Conservation (phyloP, 495 filamentous ascomycete species). For the Collariella sp. region DNA sequence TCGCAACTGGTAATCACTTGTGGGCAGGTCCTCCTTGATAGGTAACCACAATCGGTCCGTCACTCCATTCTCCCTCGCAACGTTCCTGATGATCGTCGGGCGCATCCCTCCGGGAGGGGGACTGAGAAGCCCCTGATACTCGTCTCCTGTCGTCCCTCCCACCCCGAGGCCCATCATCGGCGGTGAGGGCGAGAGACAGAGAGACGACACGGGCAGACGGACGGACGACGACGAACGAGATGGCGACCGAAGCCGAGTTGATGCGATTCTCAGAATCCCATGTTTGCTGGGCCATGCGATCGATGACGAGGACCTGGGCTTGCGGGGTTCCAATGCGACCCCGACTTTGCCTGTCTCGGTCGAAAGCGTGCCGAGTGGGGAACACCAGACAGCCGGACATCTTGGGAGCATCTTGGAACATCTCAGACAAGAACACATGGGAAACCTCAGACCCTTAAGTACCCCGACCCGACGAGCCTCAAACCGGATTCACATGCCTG, state of each 20-base stretch:
- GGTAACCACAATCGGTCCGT: conserved; percentile 3
- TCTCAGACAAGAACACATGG: background rate
- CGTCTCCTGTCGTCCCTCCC: no score
- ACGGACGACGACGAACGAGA: no score
- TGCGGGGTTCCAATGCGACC: background rate
- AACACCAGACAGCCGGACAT: background rate
- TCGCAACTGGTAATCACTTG: conserved; percentile 10
- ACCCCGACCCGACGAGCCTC: background rate
- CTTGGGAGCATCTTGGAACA: background rate
- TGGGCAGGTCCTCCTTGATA: background rate
- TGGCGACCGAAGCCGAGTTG: no score
- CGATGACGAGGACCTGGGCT: no score
- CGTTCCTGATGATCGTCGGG: background rate
- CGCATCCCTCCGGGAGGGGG: background rate
- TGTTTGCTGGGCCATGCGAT: background rate
- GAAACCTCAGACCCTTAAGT: background rate
- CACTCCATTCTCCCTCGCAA: background rate
- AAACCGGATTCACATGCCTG: background rate
- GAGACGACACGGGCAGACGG: no score
- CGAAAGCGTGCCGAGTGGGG: background rate
- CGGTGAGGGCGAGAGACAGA: no score
- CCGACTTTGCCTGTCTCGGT: background rate
- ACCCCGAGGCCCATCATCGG: no score
- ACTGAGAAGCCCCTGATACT: no score
- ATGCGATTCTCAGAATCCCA: background rate